These are phyloP conservation scores for Leccinellum rugosiceps DNA, from an alignment of 768 basidiomycete genomes.

Conservation along the genomic window DNA sequence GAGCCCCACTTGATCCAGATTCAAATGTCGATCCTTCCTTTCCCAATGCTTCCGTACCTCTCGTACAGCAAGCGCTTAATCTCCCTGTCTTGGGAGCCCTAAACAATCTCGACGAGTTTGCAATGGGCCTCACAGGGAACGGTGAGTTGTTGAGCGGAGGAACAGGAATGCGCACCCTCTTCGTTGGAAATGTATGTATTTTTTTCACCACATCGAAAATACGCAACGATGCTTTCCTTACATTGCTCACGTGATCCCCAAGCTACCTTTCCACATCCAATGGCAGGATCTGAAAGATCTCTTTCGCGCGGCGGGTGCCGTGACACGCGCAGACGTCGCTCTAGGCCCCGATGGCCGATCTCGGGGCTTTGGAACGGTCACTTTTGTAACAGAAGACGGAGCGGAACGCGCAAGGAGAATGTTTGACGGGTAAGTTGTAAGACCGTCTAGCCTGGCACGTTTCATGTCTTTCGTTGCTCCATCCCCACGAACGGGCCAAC, in stretches of 20 bases:
- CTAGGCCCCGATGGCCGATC: slow-evolving; percentile 86
- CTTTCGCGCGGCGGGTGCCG: slow-evolving; percentile 86
- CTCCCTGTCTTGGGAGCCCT: slow-evolving; percentile 11
- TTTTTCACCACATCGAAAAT: slow-evolving; percentile 4
- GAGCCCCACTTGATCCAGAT: slow-evolving; percentile 27
- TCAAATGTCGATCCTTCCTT: slow-evolving; percentile 13
- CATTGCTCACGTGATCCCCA: slow-evolving; percentile 32
- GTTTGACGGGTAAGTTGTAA: slow-evolving; percentile 79
- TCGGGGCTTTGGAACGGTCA: slow-evolving; percentile 90
- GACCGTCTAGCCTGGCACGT: not conserved
- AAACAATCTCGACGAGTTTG: slow-evolving; percentile 18
- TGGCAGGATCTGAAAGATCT: slow-evolving; percentile 99
- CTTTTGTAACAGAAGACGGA: slow-evolving; percentile 79
- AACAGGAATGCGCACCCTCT: slow-evolving; percentile 55
- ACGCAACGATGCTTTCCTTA: not conserved
- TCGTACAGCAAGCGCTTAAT: slow-evolving; percentile 20
- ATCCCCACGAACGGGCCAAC: not conserved
- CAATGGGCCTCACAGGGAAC: slow-evolving; percentile 9
- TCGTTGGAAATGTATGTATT: slow-evolving; percentile 81
- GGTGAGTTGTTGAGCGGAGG: slow-evolving; percentile 29
- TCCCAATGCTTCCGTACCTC: slow-evolving; percentile 12
- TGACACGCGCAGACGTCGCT: slow-evolving; percentile 88
- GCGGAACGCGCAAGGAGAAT: slow-evolving; percentile 80
- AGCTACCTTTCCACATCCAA: slow-evolving; percentile 89
- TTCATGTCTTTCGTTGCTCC: not conserved